Base-by-base conservation (phyloP, 345 rosid genomes). In the Firmiana major region DNA sequence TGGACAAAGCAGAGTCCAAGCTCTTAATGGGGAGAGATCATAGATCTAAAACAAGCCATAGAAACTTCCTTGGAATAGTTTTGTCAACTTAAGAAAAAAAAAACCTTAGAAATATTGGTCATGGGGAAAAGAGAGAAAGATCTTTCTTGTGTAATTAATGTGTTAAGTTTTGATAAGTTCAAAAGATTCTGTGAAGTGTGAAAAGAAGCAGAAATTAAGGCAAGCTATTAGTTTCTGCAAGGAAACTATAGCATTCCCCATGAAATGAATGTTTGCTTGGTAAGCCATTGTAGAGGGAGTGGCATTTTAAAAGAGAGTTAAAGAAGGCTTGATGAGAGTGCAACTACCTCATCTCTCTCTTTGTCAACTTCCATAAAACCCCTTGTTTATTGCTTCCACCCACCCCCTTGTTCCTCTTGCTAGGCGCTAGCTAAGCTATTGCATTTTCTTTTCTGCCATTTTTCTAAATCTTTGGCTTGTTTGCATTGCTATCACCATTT, bases 221-320 rank as follows among this genome's bases (percentile, higher is more conserved):
- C n/a, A 54, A 19, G 40, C 17, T 51, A 45, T 19, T 65, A 59
- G 43, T 71, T 36, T 75, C 58, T 42, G 46, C n/a, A 21, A 58
- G 40, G 34, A 40, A 9, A 9, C 7, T 53, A 51, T 63, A 13
- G 28, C 42, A 66, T 71, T 75, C 77, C 77, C 81, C 31, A 81
- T 67, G 83, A 81, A 77, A 82, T 86, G 89, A 86, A 86, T 84
- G 89, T 84, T 83, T 83, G 87, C 84, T 73, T 83, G 82, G 79
- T n/a, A 62, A 28, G 76, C 78, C 84, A 82, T 78, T 51, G 69
- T 34, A 40, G 77, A 49, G 74, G 60, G 74, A 1, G 34, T 31
- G 34, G 34, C 3, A 12, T 42, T 72, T 79, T 79, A 84, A 82
- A 78, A 51, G 77, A 12, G 80, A 83, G 57, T 75, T 82, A 81